Base-by-base conservation (phyloP, 1,139 yeast genomes). In the Hansenula anomala region DNA sequence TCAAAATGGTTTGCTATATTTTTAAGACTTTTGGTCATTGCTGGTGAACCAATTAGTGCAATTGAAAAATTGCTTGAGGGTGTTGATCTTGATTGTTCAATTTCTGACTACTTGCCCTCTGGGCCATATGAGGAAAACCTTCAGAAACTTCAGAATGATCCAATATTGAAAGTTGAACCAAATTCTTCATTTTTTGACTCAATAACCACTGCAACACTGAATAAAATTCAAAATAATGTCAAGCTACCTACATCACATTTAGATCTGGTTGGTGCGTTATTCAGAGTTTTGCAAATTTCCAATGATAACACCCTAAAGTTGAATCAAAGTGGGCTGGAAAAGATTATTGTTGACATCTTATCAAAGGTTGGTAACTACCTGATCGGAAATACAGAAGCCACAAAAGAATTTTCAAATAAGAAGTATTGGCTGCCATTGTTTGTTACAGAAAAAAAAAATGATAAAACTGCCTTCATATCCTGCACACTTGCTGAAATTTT, bases 1-100 rank as follows among this genome's bases (percentile, higher is more conserved):
- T 49, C 64, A 4, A 52, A 58, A 28, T 86, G 95, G 94, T 44
- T 87, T 3, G 55, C 65, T 16, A 45, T 66, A 2, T 68, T 78
- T 30, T 46, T 70, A 19, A 65, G 69, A 46, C 68, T 68, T 38
- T 58, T 77, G 47, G 52, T 61, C 4, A 56, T 79, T 4, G 51
- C 73, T 14, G 90, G 92, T 9, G 92, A 82, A 54, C 66, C 77
- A 2, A 29, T 51, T 26, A 44, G 38, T 0, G 63, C 69, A 1
- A 54, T 78, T 36, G 34, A 42, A 9, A 42, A 45, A 3, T 49
- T 69, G 6, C 38, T 65, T 2, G 38, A 52, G 1, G 61, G 60
- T 4, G 54, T 60, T 36, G 49, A 49, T 6, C 36, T 52, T 2
- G 47, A 52, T 26, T 43, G 58, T 15, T 39, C 47, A 30, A 55